Conservation (phyloP, 352 stramenopile species). For the Globisporangium paddicum region DNA sequence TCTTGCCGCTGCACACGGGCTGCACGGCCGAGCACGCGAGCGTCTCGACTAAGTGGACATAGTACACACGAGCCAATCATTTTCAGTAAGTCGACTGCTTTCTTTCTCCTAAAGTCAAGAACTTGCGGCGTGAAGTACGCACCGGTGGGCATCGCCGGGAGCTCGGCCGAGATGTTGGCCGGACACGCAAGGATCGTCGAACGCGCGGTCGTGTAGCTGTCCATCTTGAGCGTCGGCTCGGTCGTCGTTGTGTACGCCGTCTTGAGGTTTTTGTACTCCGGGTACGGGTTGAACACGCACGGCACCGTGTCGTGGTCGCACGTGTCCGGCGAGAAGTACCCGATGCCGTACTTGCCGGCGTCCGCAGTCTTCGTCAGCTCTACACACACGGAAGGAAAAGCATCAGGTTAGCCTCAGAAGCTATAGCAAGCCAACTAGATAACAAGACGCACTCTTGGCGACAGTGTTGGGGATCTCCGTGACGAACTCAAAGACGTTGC, state of each 20-base stretch:
- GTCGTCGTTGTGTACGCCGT: constrained; percentile 65
- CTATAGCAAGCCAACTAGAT: no score
- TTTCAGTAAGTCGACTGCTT: no score
- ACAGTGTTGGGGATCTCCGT: no score
- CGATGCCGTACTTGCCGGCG: constrained; percentile 61
- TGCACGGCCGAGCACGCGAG: constrained; percentile 45
- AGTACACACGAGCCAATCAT: no score
- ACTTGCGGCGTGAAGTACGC: constrained; percentile 27
- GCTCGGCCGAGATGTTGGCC: constrained; percentile 19
- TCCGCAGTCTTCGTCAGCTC: constrained; percentile 28
- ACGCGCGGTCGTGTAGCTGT: constrained; percentile 31
- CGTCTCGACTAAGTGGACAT: constrained; percentile 24
- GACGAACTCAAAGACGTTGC: no score
- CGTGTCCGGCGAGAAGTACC: constrained; percentile 63
- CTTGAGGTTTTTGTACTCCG: constrained; percentile 70
- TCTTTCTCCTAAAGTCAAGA: background rate
- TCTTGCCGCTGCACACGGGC: constrained; percentile 49
- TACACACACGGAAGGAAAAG: no score
- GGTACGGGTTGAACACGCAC: constrained; percentile 64
- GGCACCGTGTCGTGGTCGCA: constrained; percentile 52
- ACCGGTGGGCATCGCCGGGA: no score
- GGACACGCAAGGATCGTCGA: constrained; percentile 40
- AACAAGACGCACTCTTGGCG: no score
- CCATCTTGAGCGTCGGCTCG: constrained; percentile 38
- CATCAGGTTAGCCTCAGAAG: no score